Evolutionary conservation across 2,329 filamentous ascomycete species (phyloP).

Genomic region (Tolypocladium inflatum): DNA sequence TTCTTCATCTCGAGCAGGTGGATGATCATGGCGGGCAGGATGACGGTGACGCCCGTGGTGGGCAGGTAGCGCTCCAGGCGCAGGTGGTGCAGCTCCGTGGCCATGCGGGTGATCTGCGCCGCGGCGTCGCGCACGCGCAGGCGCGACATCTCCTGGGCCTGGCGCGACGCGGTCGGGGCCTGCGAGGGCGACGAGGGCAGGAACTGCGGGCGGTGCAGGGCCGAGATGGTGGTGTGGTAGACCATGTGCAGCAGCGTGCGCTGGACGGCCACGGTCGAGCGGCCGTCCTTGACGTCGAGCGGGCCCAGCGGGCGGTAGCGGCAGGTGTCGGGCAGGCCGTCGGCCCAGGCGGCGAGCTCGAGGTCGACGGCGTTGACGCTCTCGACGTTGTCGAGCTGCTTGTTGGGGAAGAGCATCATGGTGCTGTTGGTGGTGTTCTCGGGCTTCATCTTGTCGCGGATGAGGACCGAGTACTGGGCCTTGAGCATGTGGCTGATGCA

Average conservation of each 20-base stretch:
- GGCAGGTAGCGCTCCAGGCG: slow-evolving; percentile 73
- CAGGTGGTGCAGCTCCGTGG: slow-evolving; percentile 62
- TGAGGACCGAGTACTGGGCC: slow-evolving; percentile 85
- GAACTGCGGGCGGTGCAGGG: slow-evolving; percentile 84
- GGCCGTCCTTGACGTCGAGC: slow-evolving; percentile 49
- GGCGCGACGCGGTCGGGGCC: slow-evolving; percentile 44
- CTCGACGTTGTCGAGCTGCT: slow-evolving; percentile 70
- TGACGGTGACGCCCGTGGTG: slow-evolving; percentile 82
- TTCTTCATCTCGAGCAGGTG: slow-evolving; percentile 90
- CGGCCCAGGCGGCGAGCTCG: slow-evolving; percentile 69
- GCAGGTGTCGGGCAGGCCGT: slow-evolving; percentile 61
- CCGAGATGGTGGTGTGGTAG: slow-evolving; percentile 84
- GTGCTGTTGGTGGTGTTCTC: slow-evolving; percentile 66
- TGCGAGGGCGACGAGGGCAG: slow-evolving; percentile 59
- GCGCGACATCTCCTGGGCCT: slow-evolving; percentile 74
- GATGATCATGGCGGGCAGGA: slow-evolving; percentile 88
- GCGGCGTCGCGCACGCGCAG: slow-evolving; percentile 77
- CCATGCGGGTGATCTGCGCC: slow-evolving; percentile 75
- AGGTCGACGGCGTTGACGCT: slow-evolving; percentile 72
- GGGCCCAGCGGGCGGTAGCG: slow-evolving; percentile 51
- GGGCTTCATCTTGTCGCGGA: slow-evolving; percentile 70
- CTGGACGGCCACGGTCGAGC: slow-evolving; percentile 56
- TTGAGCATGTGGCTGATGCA: slow-evolving; percentile 84
- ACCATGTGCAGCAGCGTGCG: slow-evolving; percentile 87
- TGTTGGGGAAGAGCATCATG: slow-evolving; percentile 89